Evolutionary conservation across 2,329 filamentous ascomycete species (phyloP), one percentile per base, ranked within the genome.

Genomic region (Daldinia sp.): DNA sequence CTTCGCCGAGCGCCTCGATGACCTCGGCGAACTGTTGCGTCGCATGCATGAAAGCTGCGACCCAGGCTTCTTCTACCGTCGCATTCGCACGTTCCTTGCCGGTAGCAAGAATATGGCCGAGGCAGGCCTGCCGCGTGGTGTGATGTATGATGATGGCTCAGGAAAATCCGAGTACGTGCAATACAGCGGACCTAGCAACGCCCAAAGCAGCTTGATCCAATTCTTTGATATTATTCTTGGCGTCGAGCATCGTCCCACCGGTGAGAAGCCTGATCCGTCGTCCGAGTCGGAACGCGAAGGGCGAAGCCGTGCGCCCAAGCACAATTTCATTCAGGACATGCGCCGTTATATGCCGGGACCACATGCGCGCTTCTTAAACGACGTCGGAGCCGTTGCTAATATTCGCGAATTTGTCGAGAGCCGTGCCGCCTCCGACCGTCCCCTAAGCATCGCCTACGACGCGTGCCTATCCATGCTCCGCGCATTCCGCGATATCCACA

Each of bases 31-130:
- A 1, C 81, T 98, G 30, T 84, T 99, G 30, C 88, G 93, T 76
- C 90, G 93, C 72, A 97, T 99, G 93, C 94, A 98, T 78, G 96
- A 98, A 79, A 93, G 90, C 76, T 99, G 96, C 78, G 94, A 98
- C 77, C 94, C 96, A 0, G 91, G 92, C 71, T 91, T 97, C 63
- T 99, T 99, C 81, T 99, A 98, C 81, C 89, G 97, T 81, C 92
- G 94, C 67, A 97, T 99, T 74, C 89, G 96, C n/a, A 95, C 96
- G 0, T 98, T 97, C 80, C 87, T 99, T 2, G 95, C 96, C 5
- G 96, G 96, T 13, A 96, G 94, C 79, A 98, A 97, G 86, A 98
- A 98, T 79, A 99, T 98, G 96, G 89, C 88, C 55, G 95, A 98
- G 69, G 96, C 95, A 4, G 96, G 96, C 13, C 86, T 99, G 9